These are phyloP conservation scores for Penicillium riverlandense DNA, from an alignment of 495 filamentous ascomycete species.

Conservation along the genomic window DNA sequence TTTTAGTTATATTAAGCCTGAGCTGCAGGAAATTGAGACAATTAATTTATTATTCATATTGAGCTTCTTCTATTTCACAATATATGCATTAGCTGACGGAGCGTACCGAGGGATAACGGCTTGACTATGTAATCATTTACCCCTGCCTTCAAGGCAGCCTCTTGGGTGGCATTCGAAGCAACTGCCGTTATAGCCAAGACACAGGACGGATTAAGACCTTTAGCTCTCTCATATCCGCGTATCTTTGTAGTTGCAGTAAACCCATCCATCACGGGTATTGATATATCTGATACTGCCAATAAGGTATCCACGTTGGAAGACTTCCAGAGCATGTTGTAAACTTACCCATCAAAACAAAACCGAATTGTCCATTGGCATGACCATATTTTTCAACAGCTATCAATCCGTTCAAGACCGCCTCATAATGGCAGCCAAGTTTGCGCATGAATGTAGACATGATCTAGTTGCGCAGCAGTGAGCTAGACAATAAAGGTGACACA, in stretches of 20 bases:
- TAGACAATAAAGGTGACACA: no score
- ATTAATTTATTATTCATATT: no score
- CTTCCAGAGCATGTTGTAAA: neutral
- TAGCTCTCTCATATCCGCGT: slow-evolving; percentile 11
- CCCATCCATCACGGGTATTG: slow-evolving; percentile 21
- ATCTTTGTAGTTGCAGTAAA: slow-evolving; percentile 14
- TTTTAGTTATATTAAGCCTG: no score
- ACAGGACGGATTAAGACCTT: slow-evolving; percentile 4
- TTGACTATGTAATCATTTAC: slow-evolving; percentile 33
- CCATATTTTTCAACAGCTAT: slow-evolving; percentile 44
- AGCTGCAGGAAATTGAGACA: no score
- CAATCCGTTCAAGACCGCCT: slow-evolving; percentile 47
- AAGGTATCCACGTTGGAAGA: neutral
- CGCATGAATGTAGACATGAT: slow-evolving; percentile 28
- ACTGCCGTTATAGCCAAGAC: slow-evolving; percentile 30
- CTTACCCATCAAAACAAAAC: slow-evolving; percentile 42
- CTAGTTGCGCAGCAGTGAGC: neutral
- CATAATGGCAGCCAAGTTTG: slow-evolving; percentile 36
- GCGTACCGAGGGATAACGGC: slow-evolving; percentile 23
- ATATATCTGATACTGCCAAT: neutral
- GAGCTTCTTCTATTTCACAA: no score
- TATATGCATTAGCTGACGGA: neutral
- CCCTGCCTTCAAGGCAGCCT: slow-evolving; percentile 25
- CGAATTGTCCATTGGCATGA: slow-evolving; percentile 17
- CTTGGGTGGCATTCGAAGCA: slow-evolving; percentile 21